phyloP scores from a whole-genome alignment of 257 asterid species.

The Misopates orontium region DNA sequence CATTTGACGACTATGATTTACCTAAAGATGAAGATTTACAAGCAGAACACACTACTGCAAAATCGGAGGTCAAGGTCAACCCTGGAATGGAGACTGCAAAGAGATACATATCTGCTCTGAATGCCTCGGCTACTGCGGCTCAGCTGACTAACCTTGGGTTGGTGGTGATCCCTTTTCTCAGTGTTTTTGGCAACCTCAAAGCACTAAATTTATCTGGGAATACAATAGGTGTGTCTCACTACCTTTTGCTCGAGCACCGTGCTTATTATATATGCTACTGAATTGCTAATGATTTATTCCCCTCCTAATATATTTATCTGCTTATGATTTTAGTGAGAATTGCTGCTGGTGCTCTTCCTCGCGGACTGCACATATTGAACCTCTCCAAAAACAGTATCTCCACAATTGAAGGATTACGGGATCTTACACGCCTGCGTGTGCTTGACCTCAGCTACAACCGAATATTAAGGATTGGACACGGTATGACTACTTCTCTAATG shows the following conservation, averaged over 20 bases:
- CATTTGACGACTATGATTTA: conserved; percentile 38
- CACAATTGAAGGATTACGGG: conserved; percentile 86
- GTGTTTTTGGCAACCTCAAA: conserved; percentile 77
- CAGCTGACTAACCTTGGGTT: conserved; percentile 88
- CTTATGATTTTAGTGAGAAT: conserved; percentile 57
- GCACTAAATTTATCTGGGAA: conserved; percentile 92
- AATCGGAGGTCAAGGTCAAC: conserved; percentile 53
- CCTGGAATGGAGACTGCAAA: conserved; percentile 82
- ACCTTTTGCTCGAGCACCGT: conserved; percentile 1
- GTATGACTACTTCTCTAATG: conserved; percentile 44
- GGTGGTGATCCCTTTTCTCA: conserved; percentile 81
- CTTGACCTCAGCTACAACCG: conserved; percentile 97
- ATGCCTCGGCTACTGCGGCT: conserved; percentile 69
- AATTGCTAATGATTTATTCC: conserved; percentile 19
- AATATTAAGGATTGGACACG: conserved; percentile 84
- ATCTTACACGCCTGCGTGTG: conserved; percentile 88
- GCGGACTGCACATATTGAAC: conserved; percentile 88
- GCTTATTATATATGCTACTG: conserved; percentile 10
- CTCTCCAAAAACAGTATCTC: conserved; percentile 87
- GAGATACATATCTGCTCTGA: conserved; percentile 77
- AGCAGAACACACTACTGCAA: conserved; percentile 39
- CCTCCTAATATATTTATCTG: conserved; percentile 13
- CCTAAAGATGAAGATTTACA: conserved; percentile 27
- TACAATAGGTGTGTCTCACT: conserved; percentile 66
- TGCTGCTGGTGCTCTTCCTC: conserved; percentile 92